A percentile compares a stretch with the other conserved stretches of the same genome.
phyloP scores from a whole-genome alignment of 2,329 filamentous ascomycete species.

The Epichloe festucae region DNA sequence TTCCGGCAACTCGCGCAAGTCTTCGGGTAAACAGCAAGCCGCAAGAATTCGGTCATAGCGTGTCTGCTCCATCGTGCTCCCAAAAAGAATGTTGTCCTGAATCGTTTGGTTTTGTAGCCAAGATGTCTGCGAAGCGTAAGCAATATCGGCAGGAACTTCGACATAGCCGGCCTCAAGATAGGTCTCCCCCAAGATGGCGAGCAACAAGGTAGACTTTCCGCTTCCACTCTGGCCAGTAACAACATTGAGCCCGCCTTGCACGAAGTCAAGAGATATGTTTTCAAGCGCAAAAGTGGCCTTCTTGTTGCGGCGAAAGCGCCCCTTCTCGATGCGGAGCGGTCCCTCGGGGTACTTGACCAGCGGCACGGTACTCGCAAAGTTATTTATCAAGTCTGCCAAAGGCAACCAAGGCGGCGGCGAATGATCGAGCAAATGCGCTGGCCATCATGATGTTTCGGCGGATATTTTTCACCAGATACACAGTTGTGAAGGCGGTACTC shows the following conservation, averaged over 20 bases:
- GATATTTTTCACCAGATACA: slow-evolving; percentile 39
- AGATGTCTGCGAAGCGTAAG: slow-evolving; percentile 43
- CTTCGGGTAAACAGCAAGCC: slow-evolving; percentile 39
- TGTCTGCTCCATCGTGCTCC: slow-evolving; percentile 34
- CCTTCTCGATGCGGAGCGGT: slow-evolving; percentile 28
- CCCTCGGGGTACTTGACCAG: slow-evolving; percentile 31
- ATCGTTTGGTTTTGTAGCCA: slow-evolving; percentile 49
- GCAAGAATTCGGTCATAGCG: slow-evolving; percentile 43
- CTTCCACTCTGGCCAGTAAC: slow-evolving; percentile 41
- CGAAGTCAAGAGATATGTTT: slow-evolving; percentile 37
- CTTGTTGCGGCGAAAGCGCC: slow-evolving; percentile 36
- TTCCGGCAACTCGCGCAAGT: slow-evolving; percentile 36
- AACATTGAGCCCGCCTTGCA: slow-evolving; percentile 40
- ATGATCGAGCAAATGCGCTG: slow-evolving; percentile 26
- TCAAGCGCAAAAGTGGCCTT: slow-evolving; percentile 36
- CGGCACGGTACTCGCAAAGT: slow-evolving; percentile 37
- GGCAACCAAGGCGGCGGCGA: slow-evolving; percentile 26
- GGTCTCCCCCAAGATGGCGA: slow-evolving; percentile 44
- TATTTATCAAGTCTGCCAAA: slow-evolving; percentile 41
- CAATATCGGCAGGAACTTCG: slow-evolving; percentile 37
- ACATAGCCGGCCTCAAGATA: slow-evolving; percentile 34
- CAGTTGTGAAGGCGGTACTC: slow-evolving; percentile 44
- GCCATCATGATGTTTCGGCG: slow-evolving; percentile 38
- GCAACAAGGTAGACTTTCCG: slow-evolving; percentile 43
- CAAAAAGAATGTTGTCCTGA: slow-evolving; percentile 42